These are phyloP conservation scores for Fusarium keratoplasticum DNA, from an alignment of 2,329 filamentous ascomycete species.

Conservation along the genomic window DNA sequence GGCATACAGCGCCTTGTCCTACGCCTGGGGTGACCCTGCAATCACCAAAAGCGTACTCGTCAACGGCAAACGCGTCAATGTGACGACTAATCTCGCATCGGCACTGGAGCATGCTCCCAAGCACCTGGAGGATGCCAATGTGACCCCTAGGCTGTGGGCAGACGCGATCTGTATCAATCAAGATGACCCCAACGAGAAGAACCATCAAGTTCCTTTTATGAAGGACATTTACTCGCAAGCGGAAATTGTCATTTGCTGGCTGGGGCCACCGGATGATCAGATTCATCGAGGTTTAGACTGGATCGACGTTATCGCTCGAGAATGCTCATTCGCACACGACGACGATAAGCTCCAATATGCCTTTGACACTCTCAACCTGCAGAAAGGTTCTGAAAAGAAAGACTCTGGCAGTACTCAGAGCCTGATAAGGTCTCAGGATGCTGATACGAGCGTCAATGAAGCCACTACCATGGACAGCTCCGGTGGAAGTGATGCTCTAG, in stretches of 20 bases:
- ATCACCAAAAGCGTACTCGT: neutral
- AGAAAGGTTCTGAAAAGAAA: neutral
- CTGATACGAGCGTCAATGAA: neutral
- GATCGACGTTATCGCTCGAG: neutral
- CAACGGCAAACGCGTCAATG: neutral
- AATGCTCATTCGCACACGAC: neutral
- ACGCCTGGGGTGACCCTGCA: slow-evolving; percentile 1
- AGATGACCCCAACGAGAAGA: neutral
- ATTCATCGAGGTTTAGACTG: neutral
- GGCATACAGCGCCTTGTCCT: slow-evolving; percentile 9
- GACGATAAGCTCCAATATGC: neutral
- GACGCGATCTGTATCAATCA: slow-evolving; percentile 13
- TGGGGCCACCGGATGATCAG: neutral
- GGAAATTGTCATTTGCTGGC: slow-evolving; percentile 3
- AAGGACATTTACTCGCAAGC: slow-evolving; percentile 4
- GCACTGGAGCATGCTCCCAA: neutral
- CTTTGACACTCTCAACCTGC: too few relatives aligned
- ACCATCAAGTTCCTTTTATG: slow-evolving; percentile 5
- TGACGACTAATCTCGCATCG: neutral
- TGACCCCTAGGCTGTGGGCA: neutral
- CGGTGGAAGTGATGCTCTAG: neutral
- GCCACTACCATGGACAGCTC: neutral
- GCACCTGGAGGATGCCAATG: neutral
- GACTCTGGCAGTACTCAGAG: neutral
- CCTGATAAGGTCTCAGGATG: neutral